Percentiles rank a stretch among this genome's conserved stretches.
phyloP scores from a whole-genome alignment of 1,284 basidiomycete species.

The Golubevia pallescens region DNA sequence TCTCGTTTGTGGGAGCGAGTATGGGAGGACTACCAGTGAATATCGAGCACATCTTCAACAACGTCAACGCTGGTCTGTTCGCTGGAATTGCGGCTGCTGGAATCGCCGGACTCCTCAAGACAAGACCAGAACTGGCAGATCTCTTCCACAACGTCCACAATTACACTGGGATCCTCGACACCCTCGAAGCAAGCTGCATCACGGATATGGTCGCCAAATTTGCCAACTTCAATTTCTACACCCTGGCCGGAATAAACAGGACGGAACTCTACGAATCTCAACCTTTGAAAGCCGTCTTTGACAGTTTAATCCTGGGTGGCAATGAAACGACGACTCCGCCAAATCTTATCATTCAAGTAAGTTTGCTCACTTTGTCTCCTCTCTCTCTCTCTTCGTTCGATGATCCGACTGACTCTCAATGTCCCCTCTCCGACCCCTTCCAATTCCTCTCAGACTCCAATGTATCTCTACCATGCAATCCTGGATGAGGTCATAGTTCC shows the following conservation, averaged over 20 bases:
- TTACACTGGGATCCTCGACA: background rate
- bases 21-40: background rate
- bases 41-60: background rate
- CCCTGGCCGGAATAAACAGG: background rate
- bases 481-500: conserved; percentile 12
- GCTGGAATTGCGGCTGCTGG: background rate
- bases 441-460: background rate
- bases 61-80: background rate
- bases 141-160: background rate
- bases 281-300: background rate
- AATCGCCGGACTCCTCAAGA: background rate
- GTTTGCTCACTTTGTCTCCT: too few relatives aligned
- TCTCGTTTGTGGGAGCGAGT: background rate
- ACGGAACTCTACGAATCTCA: background rate
- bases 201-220: background rate
- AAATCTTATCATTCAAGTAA: too few relatives aligned
- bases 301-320: background rate
- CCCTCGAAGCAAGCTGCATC: background rate
- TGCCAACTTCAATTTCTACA: background rate
- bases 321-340: background rate
- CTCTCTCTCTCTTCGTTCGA: too few relatives aligned
- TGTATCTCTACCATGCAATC: conserved; percentile 6
- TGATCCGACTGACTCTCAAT: too few relatives aligned
- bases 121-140: background rate
- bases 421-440: too few relatives aligned